These are phyloP conservation scores for Ilyonectria mors-panacis DNA, from an alignment of 2,329 filamentous ascomycete species.

Conservation along the genomic window DNA sequence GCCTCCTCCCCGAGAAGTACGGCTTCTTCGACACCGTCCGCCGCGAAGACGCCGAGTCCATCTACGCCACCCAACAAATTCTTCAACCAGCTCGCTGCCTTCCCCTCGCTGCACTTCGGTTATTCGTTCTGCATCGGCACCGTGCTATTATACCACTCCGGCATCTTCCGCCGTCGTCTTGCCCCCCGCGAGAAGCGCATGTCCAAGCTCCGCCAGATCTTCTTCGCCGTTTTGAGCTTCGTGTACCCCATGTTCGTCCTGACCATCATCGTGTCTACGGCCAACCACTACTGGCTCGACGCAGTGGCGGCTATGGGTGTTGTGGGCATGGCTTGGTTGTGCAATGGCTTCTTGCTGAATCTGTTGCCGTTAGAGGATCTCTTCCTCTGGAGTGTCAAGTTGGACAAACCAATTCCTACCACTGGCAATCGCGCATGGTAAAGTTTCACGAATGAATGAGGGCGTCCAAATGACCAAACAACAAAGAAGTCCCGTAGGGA, in stretches of 20 bases:
- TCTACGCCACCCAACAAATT: slow-evolving; percentile 75
- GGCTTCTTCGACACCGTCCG: slow-evolving; percentile 73
- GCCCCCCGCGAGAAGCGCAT: slow-evolving; percentile 48
- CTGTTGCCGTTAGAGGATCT: slow-evolving; percentile 76
- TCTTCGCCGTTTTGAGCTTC: slow-evolving; percentile 58
- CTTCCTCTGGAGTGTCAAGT: slow-evolving; percentile 72
- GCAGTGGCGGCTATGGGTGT: slow-evolving; percentile 75
- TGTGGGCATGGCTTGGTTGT: slow-evolving; percentile 71
- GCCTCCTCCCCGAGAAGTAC: slow-evolving; percentile 68
- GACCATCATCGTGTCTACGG: slow-evolving; percentile 72
- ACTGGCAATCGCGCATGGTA: slow-evolving; percentile 49
- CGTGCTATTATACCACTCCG: slow-evolving; percentile 67
- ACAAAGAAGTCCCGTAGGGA: no score
- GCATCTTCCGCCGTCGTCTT: slow-evolving; percentile 57
- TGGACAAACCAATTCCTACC: slow-evolving; percentile 75
- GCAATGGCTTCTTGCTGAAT: slow-evolving; percentile 68
- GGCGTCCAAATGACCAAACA: no score
- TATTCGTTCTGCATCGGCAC: slow-evolving; percentile 70
- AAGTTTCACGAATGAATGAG: background rate
- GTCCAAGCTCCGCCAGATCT: slow-evolving; percentile 47
- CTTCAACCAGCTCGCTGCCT: slow-evolving; percentile 71
- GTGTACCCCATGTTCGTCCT: slow-evolving; percentile 69
- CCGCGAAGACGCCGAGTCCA: slow-evolving; percentile 62
- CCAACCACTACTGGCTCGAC: slow-evolving; percentile 77
- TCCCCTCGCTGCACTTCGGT: slow-evolving; percentile 71